phyloP scores from a whole-genome alignment of 495 filamentous ascomycete species.

The Neurospora intermedia region DNA sequence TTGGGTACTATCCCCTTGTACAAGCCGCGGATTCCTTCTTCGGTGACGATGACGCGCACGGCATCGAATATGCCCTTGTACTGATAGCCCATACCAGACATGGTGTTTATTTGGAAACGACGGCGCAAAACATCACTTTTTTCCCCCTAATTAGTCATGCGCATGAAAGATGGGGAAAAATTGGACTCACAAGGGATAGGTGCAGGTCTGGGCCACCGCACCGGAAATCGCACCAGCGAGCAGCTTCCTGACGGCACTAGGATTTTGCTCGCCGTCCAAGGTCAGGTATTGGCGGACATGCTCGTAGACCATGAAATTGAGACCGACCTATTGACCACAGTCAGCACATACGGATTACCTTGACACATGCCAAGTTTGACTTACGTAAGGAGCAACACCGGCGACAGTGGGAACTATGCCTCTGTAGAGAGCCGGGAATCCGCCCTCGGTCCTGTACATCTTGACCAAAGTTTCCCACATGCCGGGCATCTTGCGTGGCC shows the following conservation, averaged over 20 bases:
- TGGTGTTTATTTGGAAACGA: slow-evolving; percentile 96
- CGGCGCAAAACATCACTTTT: slow-evolving; percentile 84
- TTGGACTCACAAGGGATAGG: slow-evolving; percentile 76
- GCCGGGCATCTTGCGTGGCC: slow-evolving; percentile 62
- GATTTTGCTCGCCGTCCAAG: slow-evolving; percentile 77
- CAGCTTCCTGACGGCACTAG: slow-evolving; percentile 67
- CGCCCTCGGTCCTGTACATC: slow-evolving; percentile 91
- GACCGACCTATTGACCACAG: slow-evolving; percentile 54
- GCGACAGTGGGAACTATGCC: slow-evolving; percentile 90
- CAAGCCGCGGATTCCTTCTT: slow-evolving; percentile 60
- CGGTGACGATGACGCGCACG: slow-evolving; percentile 62
- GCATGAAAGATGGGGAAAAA: too few relatives aligned
- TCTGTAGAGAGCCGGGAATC: slow-evolving; percentile 71
- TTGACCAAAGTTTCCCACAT: slow-evolving; percentile 77
- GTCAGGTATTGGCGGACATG: slow-evolving; percentile 75
- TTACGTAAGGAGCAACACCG: slow-evolving; percentile 89
- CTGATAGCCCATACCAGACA: slow-evolving; percentile 96
- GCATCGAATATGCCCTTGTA: slow-evolving; percentile 84
- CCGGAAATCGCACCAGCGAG: slow-evolving; percentile 84
- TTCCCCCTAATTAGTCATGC: slow-evolving; percentile 9
- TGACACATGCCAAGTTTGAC: slow-evolving; percentile 16
- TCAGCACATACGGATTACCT: slow-evolving; percentile 12
- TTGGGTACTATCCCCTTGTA: slow-evolving; percentile 95
- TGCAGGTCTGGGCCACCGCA: slow-evolving; percentile 94
- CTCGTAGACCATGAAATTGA: slow-evolving; percentile 99